A percentile compares a stretch with the other conserved stretches of the same genome.
Conservation (phyloP, 2,329 filamentous ascomycete species). For the Rasamsonia emersonii region DNA sequence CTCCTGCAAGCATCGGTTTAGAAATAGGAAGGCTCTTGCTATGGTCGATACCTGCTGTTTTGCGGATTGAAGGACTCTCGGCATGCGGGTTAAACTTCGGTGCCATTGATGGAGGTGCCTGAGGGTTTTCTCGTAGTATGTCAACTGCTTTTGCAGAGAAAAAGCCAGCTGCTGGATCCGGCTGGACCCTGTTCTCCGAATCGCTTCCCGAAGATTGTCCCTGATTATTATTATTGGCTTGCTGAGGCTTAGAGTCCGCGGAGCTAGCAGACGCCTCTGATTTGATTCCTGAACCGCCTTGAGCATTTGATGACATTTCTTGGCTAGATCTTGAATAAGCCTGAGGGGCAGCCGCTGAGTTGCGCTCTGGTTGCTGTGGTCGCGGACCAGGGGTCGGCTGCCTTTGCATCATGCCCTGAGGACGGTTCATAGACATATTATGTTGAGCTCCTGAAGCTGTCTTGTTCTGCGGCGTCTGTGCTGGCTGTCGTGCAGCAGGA, state of each 20-base stretch:
- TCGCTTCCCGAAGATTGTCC: constrained; percentile 19
- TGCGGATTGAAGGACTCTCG: constrained; percentile 77
- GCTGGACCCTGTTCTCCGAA: constrained; percentile 10
- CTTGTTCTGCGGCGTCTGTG: constrained; percentile 11
- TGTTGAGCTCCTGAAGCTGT: constrained; percentile 12
- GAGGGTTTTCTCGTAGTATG: constrained; percentile 45
- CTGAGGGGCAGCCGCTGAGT: no score
- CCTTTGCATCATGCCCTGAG: constrained; percentile 3
- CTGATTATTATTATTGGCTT: constrained; percentile 12
- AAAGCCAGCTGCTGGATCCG: constrained; percentile 49
- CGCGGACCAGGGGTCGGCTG: no score
- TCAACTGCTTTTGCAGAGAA: constrained; percentile 62
- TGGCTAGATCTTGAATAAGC: constrained; percentile 7
- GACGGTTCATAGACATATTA: constrained; percentile 12
- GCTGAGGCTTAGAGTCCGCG: no score
- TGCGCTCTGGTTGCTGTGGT: no score
- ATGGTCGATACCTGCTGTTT: constrained; percentile 82
- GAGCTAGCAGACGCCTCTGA: constrained; percentile 3
- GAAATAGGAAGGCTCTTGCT: constrained; percentile 64
- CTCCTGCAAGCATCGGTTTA: constrained; percentile 31
- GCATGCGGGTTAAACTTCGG: constrained; percentile 63
- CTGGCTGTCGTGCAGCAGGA: constrained; percentile 13
- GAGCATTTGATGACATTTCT: constrained; percentile 5
- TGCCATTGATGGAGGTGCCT: constrained; percentile 33
- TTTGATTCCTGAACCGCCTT: constrained; percentile 4